Evolutionary conservation across 2,329 filamentous ascomycete species (phyloP).

Genomic region (Pestalotiopsis sp.): DNA sequence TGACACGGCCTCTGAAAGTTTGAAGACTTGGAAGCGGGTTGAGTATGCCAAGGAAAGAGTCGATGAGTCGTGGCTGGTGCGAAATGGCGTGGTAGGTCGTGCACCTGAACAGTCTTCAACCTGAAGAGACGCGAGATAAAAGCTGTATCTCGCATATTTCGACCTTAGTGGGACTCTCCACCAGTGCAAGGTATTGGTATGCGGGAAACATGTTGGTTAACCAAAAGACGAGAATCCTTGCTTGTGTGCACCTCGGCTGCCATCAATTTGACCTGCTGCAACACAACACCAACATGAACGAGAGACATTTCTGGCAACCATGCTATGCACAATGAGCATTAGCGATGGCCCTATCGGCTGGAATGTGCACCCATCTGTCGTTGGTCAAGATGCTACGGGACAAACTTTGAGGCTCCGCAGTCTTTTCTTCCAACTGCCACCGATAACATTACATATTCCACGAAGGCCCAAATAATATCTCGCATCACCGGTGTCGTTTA

Average conservation of each 20-base stretch:
- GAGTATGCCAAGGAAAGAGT: conserved; percentile 32
- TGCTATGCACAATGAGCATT: neutral
- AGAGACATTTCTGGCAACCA: neutral
- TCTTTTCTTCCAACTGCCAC: neutral
- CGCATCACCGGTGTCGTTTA: neutral
- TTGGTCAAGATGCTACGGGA: neutral
- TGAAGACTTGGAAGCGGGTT: conserved; percentile 33
- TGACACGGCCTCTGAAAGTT: conserved; percentile 22
- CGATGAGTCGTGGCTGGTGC: conserved; percentile 28
- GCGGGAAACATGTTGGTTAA: neutral
- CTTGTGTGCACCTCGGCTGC: neutral
- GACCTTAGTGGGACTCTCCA: too few relatives aligned
- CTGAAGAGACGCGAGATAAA: conserved; percentile 15
- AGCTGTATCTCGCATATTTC: too few relatives aligned
- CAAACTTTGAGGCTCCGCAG: neutral
- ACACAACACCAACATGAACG: neutral
- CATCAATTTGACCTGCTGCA: neutral
- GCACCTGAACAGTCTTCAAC: conserved; percentile 19
- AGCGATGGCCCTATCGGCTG: neutral
- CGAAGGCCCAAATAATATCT: neutral
- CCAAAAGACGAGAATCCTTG: neutral
- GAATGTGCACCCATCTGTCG: neutral
- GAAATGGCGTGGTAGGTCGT: conserved; percentile 17
- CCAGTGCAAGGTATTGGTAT: neutral
- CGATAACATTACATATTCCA: neutral